These are phyloP conservation scores for Solanum sejunctum DNA, from an alignment of 257 asterid genomes.

Conservation along the genomic window DNA sequence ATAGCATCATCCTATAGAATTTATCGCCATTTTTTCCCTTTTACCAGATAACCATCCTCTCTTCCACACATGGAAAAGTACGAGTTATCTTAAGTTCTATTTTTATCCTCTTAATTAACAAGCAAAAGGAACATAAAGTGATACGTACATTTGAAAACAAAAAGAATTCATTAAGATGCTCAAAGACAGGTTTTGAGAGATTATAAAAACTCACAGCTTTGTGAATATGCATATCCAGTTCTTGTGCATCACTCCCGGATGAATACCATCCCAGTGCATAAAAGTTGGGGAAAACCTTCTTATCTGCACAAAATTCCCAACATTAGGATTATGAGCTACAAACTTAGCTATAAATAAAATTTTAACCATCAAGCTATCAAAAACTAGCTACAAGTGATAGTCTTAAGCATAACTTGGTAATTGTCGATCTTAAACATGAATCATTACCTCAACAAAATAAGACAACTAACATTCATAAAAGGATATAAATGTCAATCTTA, in stretches of 20 bases:
- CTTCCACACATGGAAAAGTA: background rate
- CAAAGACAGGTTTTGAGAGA: background rate
- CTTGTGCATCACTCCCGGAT: constrained; percentile 86
- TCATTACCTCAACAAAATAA: background rate
- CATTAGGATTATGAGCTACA: background rate
- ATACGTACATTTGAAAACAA: background rate
- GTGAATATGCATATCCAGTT: constrained; percentile 83
- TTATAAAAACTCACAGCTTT: constrained; percentile 63
- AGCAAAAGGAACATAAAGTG: background rate
- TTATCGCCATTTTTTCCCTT: background rate
- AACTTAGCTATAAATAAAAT: background rate
- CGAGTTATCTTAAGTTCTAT: background rate
- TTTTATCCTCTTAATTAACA: background rate
- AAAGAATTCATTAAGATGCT: background rate
- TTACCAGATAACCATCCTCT: background rate
- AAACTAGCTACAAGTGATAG: background rate
- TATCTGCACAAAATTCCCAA: constrained; percentile 39
- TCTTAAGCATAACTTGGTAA: background rate
- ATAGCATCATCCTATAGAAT: background rate
- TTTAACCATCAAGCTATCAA: background rate
- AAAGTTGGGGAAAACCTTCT: constrained; percentile 88
- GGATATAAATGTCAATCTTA: background rate
- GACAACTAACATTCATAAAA: background rate
- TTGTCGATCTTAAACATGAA: background rate
- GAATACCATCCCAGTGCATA: constrained; percentile 96